Base-by-base conservation (phyloP, 2,329 filamentous ascomycete genomes). In the Reticulascus tulasneorum region DNA sequence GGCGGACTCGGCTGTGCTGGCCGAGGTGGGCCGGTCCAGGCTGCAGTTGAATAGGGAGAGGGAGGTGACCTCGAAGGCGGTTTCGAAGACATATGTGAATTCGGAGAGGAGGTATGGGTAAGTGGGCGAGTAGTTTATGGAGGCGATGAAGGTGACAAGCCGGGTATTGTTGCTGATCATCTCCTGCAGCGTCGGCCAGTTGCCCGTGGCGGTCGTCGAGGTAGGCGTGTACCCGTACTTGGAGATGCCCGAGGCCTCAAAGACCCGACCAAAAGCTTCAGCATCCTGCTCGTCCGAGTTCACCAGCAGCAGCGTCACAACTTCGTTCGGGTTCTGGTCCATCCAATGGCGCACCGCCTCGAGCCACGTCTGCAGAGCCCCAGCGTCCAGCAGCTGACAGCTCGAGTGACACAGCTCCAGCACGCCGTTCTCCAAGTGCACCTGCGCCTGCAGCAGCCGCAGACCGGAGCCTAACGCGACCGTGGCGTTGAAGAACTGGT, bases 401-500 rank as follows among this genome's bases (percentile, higher is more conserved):
- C 62, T 70, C 12, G 76, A 76, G 60, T 91, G 86, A 56, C 86
- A 91, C 24, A 90, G 67, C 45, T 77, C 72, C 55, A 85, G 78
- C 17, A 30, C 37, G 29, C 69, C 69, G 46, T 75, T 67, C 32
- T 66, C 58, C 47, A 76, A 64, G 64, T 90, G 85, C 2, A 88
- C 78, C 59, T 90, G 85, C 0, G 73, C 79, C 40, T 84, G 77
- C 11, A 91, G 71, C 25, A 90, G 63, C 12, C 86, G 76, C 21
- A 91, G 69, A 13, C 86, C 85, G 5, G 82, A 77, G 37, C 79
- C 73, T 35, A 90, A 73, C 38, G 86, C 84, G 6, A 73, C 63
- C 3, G 82, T 86, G 7, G 82, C 81, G 58, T 88, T 84, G 61
- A 75, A 80, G 63, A 70, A 86, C 61, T 90, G 86, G 57, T 88